Evolutionary conservation across 2,329 filamentous ascomycete genomes (phyloP).

Genomic region (Fusarium mangiferae): DNA sequence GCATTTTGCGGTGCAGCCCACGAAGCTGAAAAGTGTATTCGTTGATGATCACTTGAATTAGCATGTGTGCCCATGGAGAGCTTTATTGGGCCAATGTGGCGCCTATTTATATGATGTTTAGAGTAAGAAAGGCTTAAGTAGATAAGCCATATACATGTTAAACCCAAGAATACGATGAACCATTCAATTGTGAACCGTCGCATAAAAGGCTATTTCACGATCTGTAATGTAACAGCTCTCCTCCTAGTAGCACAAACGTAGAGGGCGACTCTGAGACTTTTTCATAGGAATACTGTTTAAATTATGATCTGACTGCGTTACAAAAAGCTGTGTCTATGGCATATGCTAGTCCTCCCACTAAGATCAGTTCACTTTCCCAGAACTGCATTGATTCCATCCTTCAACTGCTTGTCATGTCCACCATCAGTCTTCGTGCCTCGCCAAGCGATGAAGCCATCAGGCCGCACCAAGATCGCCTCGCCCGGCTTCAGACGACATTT

Average conservation of each 20-base stretch:
- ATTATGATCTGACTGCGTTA: not conserved
- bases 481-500: not conserved
- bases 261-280: not conserved
- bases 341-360: fast-evolving
- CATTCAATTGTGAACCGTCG: not conserved
- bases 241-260: not conserved
- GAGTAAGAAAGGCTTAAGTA: fast-evolving
- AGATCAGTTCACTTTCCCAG: not conserved
- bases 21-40: not conserved
- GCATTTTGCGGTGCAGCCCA: not conserved
- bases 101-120: not conserved
- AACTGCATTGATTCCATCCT: not conserved
- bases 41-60: not conserved
- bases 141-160: not conserved
- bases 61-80: not conserved
- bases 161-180: fast-evolving
- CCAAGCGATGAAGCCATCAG: conserved; percentile 1
- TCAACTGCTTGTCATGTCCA: not conserved
- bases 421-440: not conserved
- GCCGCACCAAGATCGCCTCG: not conserved
- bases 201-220: fast-evolving
- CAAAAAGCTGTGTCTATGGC: not conserved
- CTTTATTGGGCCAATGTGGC: not conserved
- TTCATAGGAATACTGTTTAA: fast-evolving
- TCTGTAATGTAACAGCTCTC: fast-evolving